Conservation (phyloP, 1,284 basidiomycete species). For the Inonotus hispidus region DNA sequence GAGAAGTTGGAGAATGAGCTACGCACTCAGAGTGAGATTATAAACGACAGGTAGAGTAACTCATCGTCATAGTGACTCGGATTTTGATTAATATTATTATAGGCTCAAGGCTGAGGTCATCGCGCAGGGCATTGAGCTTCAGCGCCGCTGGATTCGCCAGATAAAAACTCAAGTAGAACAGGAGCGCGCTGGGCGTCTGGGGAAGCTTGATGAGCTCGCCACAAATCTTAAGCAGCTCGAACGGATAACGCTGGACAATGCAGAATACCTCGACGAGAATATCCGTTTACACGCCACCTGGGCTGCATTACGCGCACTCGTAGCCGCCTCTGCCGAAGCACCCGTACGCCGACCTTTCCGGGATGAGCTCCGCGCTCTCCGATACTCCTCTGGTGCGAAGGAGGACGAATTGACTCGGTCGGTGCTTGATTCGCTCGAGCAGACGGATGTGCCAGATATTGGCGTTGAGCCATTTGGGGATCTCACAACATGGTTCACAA, state of each 20-base stretch:
- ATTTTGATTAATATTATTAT: background rate
- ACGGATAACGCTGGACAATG: slow-evolving; percentile 88
- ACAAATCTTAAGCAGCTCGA: slow-evolving; percentile 89
- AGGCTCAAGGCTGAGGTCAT: slow-evolving; percentile 94
- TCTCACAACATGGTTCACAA: slow-evolving; percentile 86
- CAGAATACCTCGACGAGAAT: slow-evolving; percentile 84
- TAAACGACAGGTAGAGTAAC: slow-evolving; percentile 77
- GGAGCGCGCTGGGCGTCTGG: slow-evolving; percentile 92
- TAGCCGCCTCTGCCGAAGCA: slow-evolving; percentile 48
- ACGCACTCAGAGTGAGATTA: slow-evolving; percentile 84
- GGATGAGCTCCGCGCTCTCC: slow-evolving; percentile 82
- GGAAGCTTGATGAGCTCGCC: slow-evolving; percentile 91
- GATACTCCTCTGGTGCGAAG: slow-evolving; percentile 64
- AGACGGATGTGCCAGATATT: slow-evolving; percentile 70
- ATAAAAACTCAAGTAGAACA: slow-evolving; percentile 95
- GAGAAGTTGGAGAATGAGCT: slow-evolving; percentile 86
- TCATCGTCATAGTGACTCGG: slow-evolving; percentile 1
- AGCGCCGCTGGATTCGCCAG: slow-evolving; percentile 93
- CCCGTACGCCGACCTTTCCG: slow-evolving; percentile 76
- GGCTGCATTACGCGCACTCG: slow-evolving; percentile 67
- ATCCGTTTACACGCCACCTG: slow-evolving; percentile 80
- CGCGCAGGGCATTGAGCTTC: slow-evolving; percentile 95
- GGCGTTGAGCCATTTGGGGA: slow-evolving; percentile 91
- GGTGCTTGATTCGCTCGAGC: slow-evolving; percentile 70
- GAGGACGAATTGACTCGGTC: slow-evolving; percentile 64